Evolutionary conservation across 306 rosid genomes (phyloP).

Genomic region (Clitoria ternatea): DNA sequence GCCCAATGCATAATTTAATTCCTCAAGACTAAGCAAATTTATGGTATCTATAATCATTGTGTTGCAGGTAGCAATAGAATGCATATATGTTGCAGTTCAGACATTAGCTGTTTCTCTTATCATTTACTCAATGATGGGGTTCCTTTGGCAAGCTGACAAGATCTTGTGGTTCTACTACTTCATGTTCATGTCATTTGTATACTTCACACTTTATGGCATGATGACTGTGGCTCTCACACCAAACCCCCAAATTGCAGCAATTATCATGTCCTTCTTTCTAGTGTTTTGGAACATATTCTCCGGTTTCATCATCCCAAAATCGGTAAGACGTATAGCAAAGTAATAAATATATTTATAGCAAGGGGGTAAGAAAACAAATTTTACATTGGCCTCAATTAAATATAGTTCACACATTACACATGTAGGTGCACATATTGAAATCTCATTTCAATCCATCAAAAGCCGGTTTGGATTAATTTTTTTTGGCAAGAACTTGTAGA

Average conservation of each 20-base stretch:
- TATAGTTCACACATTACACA: slow-evolving; percentile 13
- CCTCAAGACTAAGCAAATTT: neutral
- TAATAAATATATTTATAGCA: slow-evolving; percentile 2
- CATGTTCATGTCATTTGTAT: slow-evolving; percentile 42
- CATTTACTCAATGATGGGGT: slow-evolving; percentile 57
- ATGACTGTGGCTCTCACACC: slow-evolving; percentile 60
- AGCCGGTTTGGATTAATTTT: neutral
- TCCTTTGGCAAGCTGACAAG: slow-evolving; percentile 44
- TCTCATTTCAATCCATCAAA: neutral
- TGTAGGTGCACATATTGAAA: neutral
- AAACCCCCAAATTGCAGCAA: slow-evolving; percentile 49
- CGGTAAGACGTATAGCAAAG: slow-evolving; percentile 32
- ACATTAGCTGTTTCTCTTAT: slow-evolving; percentile 39
- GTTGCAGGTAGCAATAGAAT: slow-evolving; percentile 53
- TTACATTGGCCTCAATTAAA: neutral
- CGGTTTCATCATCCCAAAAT: slow-evolving; percentile 46
- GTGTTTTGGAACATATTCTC: slow-evolving; percentile 57
- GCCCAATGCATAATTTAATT: neutral
- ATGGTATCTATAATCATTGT: neutral
- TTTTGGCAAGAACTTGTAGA: neutral
- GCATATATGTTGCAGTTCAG: slow-evolving; percentile 47
- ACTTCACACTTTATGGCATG: slow-evolving; percentile 65
- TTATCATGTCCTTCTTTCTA: slow-evolving; percentile 51
- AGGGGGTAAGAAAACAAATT: neutral
- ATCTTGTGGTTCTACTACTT: slow-evolving; percentile 62